Conservation (phyloP, 352 stramenopile species). For the Pythium aphanidermatum region DNA sequence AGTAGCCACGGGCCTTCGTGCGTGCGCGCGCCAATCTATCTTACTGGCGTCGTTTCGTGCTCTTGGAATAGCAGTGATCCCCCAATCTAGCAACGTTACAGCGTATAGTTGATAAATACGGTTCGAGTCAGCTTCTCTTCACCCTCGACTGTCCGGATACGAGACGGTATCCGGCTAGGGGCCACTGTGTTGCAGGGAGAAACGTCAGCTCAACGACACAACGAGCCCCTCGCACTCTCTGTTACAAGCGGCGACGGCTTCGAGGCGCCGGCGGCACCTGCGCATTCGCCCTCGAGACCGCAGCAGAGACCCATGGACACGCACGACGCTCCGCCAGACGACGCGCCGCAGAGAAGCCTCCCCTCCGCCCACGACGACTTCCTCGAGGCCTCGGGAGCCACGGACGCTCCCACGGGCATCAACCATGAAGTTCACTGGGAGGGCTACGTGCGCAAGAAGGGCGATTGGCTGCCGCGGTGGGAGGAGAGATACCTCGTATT, state of each 20-base stretch:
- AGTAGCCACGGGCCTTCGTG: not conserved
- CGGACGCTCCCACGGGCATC: conserved; percentile 29
- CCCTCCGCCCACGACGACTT: conserved; percentile 10
- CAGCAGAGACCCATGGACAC: no score
- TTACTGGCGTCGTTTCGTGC: conserved; percentile 16
- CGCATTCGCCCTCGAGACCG: not conserved
- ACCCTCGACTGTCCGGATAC: conserved; percentile 14
- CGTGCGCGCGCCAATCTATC: not conserved
- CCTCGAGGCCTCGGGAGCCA: conserved; percentile 30
- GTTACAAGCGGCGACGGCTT: no score
- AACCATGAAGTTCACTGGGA: conserved; percentile 84
- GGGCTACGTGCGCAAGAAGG: conserved; percentile 86
- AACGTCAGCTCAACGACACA: conserved; percentile 21
- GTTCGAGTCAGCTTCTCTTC: conserved; percentile 11
- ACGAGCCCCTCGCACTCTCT: conserved; percentile 7
- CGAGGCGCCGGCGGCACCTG: not conserved
- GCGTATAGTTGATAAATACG: conserved; percentile 3
- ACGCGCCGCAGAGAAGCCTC: no score
- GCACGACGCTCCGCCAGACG: conserved; percentile 2
- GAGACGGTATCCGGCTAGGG: conserved; percentile 12
- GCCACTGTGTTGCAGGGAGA: conserved; percentile 10
- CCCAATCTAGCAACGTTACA: conserved; percentile 10
- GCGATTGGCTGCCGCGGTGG: conserved; percentile 87
- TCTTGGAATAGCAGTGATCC: conserved; percentile 10
- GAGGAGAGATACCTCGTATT: conserved; percentile 86